These are phyloP conservation scores for Leishmania tarentolae DNA, from an alignment of 208 protist genomes.

Conservation along the genomic window DNA sequence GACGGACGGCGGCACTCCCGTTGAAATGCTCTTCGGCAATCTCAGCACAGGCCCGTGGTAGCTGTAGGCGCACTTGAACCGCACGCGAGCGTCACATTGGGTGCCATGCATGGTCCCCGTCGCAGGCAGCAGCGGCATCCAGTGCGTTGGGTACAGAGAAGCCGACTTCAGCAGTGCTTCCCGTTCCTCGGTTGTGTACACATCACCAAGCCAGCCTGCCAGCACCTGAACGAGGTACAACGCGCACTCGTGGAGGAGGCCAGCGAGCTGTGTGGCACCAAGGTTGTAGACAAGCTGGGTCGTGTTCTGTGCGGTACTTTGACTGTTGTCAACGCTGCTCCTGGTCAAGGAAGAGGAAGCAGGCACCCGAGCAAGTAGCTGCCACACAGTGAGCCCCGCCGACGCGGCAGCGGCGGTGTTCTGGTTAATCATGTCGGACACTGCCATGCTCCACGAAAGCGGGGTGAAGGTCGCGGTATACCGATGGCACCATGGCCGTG, in stretches of 20 bases:
- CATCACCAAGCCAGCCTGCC: conserved; percentile 21
- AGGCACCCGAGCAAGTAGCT: conserved; percentile 13
- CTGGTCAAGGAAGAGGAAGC: not conserved
- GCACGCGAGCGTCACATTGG: conserved; percentile 9
- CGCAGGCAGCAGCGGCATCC: conserved; percentile 17
- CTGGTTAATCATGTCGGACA: conserved; percentile 11
- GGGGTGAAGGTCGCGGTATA: conserved; percentile 14
- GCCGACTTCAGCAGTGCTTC: conserved; percentile 25
- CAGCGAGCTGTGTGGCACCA: conserved; percentile 19
- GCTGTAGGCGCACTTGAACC: conserved; percentile 20
- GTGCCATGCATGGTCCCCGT: not conserved
- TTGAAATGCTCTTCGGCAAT: not conserved
- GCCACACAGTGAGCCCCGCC: conserved; percentile 26
- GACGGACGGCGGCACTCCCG: not conserved
- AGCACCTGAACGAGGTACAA: conserved; percentile 29
- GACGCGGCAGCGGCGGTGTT: not conserved
- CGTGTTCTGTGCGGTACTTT: not conserved
- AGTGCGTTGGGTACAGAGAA: conserved; percentile 24
- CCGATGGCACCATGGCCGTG: not conserved
- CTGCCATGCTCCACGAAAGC: conserved; percentile 11
- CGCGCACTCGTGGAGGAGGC: conserved; percentile 20
- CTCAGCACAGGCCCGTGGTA: conserved; percentile 23
- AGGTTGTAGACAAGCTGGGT: conserved; percentile 17
- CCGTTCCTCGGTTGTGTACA: conserved; percentile 17
- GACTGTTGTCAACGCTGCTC: not conserved